Evolutionary conservation across 139 green algal species (phyloP).

Genomic region (Coccomyxa sp.): DNA sequence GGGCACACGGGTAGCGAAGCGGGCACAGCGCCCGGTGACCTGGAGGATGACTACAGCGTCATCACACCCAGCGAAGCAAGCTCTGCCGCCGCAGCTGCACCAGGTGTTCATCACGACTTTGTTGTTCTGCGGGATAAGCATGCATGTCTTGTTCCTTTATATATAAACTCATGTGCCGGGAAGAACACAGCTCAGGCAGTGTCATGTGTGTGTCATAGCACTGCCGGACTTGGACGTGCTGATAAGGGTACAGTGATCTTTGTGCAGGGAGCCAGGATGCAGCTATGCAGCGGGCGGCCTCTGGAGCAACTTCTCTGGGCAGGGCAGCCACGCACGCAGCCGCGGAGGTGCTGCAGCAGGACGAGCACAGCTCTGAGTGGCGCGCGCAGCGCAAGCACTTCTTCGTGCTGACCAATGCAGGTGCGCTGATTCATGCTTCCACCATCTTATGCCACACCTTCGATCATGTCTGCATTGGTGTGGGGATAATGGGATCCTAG

Average conservation of each 20-base stretch:
- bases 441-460: no score
- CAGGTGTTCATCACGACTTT: no score
- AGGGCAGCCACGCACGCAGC: neutral
- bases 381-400: constrained; percentile 47
- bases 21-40: neutral
- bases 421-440: no score
- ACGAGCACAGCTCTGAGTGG: constrained; percentile 16
- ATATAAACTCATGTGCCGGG: neutral
- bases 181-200: neutral
- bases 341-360: neutral
- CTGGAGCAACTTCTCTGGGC: neutral
- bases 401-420: constrained; percentile 59
- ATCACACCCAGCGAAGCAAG: neutral
- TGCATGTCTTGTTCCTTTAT: neutral
- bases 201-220: no score
- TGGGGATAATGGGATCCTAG: neutral
- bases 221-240: neutral
- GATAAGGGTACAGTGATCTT: neutral
- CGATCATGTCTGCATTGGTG: neutral
- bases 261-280: neutral
- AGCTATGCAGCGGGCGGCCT: neutral
- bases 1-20: neutral
- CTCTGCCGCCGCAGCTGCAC: no score
- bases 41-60: neutral
- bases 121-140: neutral